A percentile compares a stretch with the other conserved stretches of the same genome.
Evolutionary conservation across 2,329 filamentous ascomycete genomes (phyloP).

Genomic region (Dactylellina cionopaga): DNA sequence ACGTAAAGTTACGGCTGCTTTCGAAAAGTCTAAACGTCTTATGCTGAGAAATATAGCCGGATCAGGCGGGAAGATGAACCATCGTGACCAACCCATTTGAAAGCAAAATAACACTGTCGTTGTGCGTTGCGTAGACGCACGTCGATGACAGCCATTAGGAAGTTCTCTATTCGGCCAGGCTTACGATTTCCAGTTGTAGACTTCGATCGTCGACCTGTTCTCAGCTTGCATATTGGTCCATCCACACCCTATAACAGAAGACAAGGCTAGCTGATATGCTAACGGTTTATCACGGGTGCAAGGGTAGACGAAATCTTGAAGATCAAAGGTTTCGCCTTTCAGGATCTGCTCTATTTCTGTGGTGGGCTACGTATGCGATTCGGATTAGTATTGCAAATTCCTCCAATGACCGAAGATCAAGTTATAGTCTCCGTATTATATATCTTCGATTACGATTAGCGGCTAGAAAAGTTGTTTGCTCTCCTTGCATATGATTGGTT

Average conservation of each 20-base stretch:
- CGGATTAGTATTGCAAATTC: background rate
- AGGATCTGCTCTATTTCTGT: constrained; percentile 23
- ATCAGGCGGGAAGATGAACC: constrained; percentile 38
- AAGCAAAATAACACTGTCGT: constrained; percentile 7
- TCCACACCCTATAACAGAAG: constrained; percentile 1
- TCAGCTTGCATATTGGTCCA: background rate
- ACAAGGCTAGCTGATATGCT: constrained; percentile 4
- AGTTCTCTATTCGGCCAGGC: constrained; percentile 8
- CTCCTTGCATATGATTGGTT: constrained; percentile 29
- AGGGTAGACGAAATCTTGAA: constrained; percentile 32
- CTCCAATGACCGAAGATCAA: constrained; percentile 13
- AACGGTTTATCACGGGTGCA: constrained; percentile 27
- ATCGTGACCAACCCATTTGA: constrained; percentile 16
- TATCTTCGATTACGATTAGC: constrained; percentile 38
- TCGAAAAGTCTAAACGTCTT: background rate
- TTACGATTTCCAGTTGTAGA: constrained; percentile 35
- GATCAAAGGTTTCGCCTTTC: constrained; percentile 38
- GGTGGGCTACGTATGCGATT: constrained; percentile 3
- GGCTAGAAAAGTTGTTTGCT: constrained; percentile 18
- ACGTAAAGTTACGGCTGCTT: background rate
- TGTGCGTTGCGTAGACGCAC: constrained; percentile 17
- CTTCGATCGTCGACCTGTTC: constrained; percentile 27
- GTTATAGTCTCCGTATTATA: constrained; percentile 5
- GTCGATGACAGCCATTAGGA: background rate
- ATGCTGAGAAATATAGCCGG: constrained; percentile 16